Evolutionary conservation across 2,329 filamentous ascomycete genomes (phyloP).

Genomic region (Metarhizium guizhouense): DNA sequence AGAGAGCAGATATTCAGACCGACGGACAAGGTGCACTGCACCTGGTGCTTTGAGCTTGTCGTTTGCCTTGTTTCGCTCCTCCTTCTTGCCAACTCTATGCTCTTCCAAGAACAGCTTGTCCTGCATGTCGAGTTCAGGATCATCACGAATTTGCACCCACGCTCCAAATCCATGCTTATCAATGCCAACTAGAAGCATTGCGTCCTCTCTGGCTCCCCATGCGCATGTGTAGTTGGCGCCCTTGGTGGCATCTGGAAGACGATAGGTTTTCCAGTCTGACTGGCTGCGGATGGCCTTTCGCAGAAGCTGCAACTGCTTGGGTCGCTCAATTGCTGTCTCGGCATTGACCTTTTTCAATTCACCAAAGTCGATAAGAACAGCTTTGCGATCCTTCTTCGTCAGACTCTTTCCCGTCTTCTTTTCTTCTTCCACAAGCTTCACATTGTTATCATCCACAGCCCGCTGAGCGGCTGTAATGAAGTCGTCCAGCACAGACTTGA

Average conservation of each 20-base stretch:
- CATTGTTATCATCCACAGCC: slow-evolving; percentile 58
- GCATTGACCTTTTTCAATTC: slow-evolving; percentile 94
- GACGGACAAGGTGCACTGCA: slow-evolving; percentile 92
- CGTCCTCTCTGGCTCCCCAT: slow-evolving; percentile 91
- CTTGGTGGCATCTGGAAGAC: slow-evolving; percentile 85
- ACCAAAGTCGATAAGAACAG: slow-evolving; percentile 87
- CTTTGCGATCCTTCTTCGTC: slow-evolving; percentile 97
- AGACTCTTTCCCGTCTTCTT: slow-evolving; percentile 72
- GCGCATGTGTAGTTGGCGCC: slow-evolving; percentile 82
- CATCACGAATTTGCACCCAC: slow-evolving; percentile 90
- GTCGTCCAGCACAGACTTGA: slow-evolving; percentile 67
- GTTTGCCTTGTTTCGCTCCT: slow-evolving; percentile 72
- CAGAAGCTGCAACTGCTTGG: slow-evolving; percentile 78
- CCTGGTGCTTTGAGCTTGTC: slow-evolving; percentile 84
- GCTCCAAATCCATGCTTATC: slow-evolving; percentile 90
- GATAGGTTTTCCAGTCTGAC: slow-evolving; percentile 69
- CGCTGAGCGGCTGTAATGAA: slow-evolving; percentile 52
- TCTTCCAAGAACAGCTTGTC: slow-evolving; percentile 97
- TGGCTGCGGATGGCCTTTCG: slow-evolving; percentile 60
- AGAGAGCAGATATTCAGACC: slow-evolving; percentile 91
- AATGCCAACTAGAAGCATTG: slow-evolving; percentile 93
- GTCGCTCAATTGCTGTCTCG: slow-evolving; percentile 86
- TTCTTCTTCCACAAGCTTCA: slow-evolving; percentile 69
- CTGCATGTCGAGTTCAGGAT: slow-evolving; percentile 71
- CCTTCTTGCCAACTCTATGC: slow-evolving; percentile 96